These are phyloP conservation scores for Turritis glabra DNA, from an alignment of 345 rosid species.

Conservation along the genomic window DNA sequence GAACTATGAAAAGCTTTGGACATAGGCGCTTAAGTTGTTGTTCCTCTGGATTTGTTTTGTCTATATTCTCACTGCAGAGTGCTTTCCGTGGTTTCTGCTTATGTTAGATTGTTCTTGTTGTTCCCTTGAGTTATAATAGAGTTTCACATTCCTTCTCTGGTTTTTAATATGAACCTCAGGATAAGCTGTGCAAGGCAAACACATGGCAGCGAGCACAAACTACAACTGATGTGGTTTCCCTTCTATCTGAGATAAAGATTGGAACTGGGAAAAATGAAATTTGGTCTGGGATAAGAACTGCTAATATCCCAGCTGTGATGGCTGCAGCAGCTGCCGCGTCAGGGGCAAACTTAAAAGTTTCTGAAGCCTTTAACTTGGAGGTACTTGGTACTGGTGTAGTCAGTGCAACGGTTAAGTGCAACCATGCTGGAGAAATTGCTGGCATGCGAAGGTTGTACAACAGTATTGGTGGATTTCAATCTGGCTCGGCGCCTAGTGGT, in stretches of 20 bases:
- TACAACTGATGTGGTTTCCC: slow-evolving; percentile 89
- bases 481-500: slow-evolving; percentile 58
- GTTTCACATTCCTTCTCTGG: slow-evolving; percentile 16
- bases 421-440: slow-evolving; percentile 98
- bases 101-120: background rate
- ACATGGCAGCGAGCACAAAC: slow-evolving; percentile 93
- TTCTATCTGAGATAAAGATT: slow-evolving; percentile 91
- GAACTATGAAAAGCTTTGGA: slow-evolving; percentile 21
- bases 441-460: slow-evolving; percentile 97
- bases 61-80: slow-evolving; percentile 5
- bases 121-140: slow-evolving; percentile 22
- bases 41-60: slow-evolving; percentile 13
- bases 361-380: slow-evolving; percentile 90
- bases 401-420: slow-evolving; percentile 95
- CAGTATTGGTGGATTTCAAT: slow-evolving; percentile 94
- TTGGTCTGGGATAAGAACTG: slow-evolving; percentile 86
- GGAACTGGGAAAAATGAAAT: slow-evolving; percentile 89
- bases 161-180: slow-evolving; percentile 50
- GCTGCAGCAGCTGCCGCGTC: slow-evolving; percentile 99
- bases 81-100: background rate
- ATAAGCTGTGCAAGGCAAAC: slow-evolving; percentile 96
- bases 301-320: slow-evolving; percentile 97
- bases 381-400: slow-evolving; percentile 94
- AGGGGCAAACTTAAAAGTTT: slow-evolving; percentile 84
- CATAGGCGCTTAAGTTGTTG: slow-evolving; percentile 20